Conservation (phyloP, 768 basidiomycete species). For the Naganishia randhawae region DNA sequence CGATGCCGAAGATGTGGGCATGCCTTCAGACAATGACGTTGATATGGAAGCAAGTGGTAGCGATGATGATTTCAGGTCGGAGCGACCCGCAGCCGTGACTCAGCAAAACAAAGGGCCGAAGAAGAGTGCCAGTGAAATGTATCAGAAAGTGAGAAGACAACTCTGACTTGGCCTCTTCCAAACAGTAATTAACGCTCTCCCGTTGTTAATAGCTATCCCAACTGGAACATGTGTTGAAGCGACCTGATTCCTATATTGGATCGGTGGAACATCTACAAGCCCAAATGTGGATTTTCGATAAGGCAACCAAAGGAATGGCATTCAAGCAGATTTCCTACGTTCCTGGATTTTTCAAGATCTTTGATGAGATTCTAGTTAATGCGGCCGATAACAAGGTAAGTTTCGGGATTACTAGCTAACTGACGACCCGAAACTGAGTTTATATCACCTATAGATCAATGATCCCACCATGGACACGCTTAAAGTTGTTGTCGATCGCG, state of each 20-base stretch:
- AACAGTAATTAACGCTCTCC: background rate
- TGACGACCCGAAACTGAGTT: background rate
- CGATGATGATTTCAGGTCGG: slow-evolving; percentile 50
- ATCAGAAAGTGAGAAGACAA: slow-evolving; percentile 66
- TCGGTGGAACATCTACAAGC: slow-evolving; percentile 85
- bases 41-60: slow-evolving; percentile 55
- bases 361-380: slow-evolving; percentile 98
- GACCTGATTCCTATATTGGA: slow-evolving; percentile 71
- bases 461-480: slow-evolving; percentile 85
- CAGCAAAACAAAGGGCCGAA: slow-evolving; percentile 40
- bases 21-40: slow-evolving; percentile 48
- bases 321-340: slow-evolving; percentile 68
- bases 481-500: slow-evolving; percentile 79
- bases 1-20: slow-evolving; percentile 32
- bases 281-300: slow-evolving; percentile 89
- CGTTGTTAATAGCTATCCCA: slow-evolving; percentile 67
- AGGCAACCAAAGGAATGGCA: slow-evolving; percentile 75
- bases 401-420: slow-evolving; percentile 10
- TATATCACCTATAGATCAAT: slow-evolving; percentile 64
- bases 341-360: slow-evolving; percentile 98
- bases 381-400: slow-evolving; percentile 97
- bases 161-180: slow-evolving; percentile 27
- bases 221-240: slow-evolving; percentile 70
- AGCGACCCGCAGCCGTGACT: slow-evolving; percentile 48
- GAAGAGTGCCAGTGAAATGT: slow-evolving; percentile 86